A percentile compares a stretch with the other conserved stretches of the same genome.
Evolutionary conservation across 805 yeast species (phyloP).

Genomic region (Kregervanrija pseudodelftensis): DNA sequence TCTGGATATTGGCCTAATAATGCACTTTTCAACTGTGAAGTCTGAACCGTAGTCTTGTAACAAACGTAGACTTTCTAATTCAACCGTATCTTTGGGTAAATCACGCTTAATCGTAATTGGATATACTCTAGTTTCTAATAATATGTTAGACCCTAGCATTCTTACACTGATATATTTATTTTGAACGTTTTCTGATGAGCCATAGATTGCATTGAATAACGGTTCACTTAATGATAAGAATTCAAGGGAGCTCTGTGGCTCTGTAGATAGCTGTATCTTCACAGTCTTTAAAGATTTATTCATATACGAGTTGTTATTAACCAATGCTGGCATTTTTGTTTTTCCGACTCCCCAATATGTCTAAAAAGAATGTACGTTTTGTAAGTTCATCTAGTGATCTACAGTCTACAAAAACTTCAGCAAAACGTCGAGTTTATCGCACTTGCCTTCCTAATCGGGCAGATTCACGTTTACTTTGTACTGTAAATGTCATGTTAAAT

Average conservation of each 20-base stretch:
- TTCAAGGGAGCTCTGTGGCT: constrained; percentile 14
- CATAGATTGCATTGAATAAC: constrained; percentile 10
- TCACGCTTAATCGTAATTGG: constrained; percentile 25
- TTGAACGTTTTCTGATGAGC: constrained; percentile 2
- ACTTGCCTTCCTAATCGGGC: too few species aligned
- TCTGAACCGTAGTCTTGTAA: constrained; percentile 29
- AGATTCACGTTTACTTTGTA: too few species aligned
- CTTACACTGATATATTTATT: constrained; percentile 14
- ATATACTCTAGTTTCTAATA: constrained; percentile 27
- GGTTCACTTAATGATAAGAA: constrained; percentile 14
- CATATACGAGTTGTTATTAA: too few species aligned
- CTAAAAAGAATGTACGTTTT: too few species aligned
- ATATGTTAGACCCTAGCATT: constrained; percentile 19
- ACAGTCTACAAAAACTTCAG: too few species aligned
- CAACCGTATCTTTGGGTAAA: constrained; percentile 26
- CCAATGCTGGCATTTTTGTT: too few species aligned
- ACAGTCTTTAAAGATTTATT: constrained; percentile 8
- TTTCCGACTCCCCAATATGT: too few species aligned
- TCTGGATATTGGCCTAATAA: constrained; percentile 29
- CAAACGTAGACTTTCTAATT: constrained; percentile 32
- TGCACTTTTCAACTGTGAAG: constrained; percentile 36
- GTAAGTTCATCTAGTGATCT: too few species aligned
- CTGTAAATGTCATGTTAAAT: too few species aligned
- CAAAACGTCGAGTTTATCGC: too few species aligned
- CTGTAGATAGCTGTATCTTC: constrained; percentile 15